phyloP scores from a whole-genome alignment of 2,329 filamentous ascomycete genomes.

The Ophiostoma pallidulum region DNA sequence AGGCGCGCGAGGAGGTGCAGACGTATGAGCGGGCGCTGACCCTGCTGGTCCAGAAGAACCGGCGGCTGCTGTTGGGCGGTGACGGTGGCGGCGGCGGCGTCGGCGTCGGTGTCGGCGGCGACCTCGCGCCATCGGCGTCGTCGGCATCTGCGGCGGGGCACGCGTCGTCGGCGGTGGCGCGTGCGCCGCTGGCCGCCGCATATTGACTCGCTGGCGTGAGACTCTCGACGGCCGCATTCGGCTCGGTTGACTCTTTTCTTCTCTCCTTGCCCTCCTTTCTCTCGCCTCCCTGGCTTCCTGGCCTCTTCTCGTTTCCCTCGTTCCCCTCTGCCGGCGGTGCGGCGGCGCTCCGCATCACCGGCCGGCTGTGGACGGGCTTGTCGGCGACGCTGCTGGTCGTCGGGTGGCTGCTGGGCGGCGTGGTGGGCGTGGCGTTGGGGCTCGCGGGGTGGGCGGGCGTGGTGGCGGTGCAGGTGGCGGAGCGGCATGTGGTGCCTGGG shows the following conservation, averaged over 20 bases:
- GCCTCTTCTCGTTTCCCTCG: no score
- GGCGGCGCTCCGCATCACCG: slow-evolving; percentile 2
- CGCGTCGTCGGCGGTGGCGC: slow-evolving; percentile 10
- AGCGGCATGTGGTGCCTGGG: no score
- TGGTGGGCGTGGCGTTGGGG: slow-evolving; percentile 6
- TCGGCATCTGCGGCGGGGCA: not conserved
- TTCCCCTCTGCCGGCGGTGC: not conserved
- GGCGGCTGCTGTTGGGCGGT: slow-evolving; percentile 35
- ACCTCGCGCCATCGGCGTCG: not conserved
- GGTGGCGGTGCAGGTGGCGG: slow-evolving; percentile 4
- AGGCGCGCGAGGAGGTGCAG: slow-evolving; percentile 50
- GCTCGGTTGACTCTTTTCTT: no score
- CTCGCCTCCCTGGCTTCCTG: no score
- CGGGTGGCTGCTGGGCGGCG: slow-evolving; percentile 11
- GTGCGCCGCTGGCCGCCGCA: not conserved
- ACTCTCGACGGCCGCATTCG: no score
- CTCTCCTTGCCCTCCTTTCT: no score
- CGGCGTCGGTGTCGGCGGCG: not conserved
- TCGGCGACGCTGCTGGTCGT: slow-evolving; percentile 11
- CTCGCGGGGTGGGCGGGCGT: slow-evolving; percentile 9
- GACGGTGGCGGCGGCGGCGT: slow-evolving; percentile 3
- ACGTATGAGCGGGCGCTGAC: slow-evolving; percentile 53
- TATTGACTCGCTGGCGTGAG: slow-evolving; percentile 11
- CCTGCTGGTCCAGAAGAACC: slow-evolving; percentile 50
- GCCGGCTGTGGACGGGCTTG: slow-evolving; percentile 8